Evolutionary conservation across 345 rosid species (phyloP), one percentile per base, ranked within the genome.

Genomic region (Eutrema yunnanense): DNA sequence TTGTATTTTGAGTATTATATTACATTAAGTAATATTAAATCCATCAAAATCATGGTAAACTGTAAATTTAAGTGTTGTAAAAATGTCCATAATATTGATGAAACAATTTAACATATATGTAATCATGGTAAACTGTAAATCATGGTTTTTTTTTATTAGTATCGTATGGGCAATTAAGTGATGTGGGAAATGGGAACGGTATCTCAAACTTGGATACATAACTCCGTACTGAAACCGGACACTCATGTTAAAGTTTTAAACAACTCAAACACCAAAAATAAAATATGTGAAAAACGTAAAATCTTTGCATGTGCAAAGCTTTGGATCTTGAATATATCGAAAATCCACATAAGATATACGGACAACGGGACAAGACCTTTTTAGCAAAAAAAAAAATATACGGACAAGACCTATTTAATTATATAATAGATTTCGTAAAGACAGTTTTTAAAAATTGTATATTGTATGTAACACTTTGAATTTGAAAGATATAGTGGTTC

Each of bases 201-300:
- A 37, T 66, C 72, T 66, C n/a, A 57, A 48, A 65, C 78, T 73
- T 66, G 72, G 78, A 16, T 73, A 65, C 72, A 48, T 49, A 66
- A 73, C 78, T 65, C 66, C 78, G 78, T 73, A 57, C 8, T 56
- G 44, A 57, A 57, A 49, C 67, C 72, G 72, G 53, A 65, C 30
- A 16, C 65, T 47, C 10, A 8, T 2, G 51, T 56, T 73, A 0
- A 38, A 57, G 61, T 30, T 57, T 58, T 44, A 43, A 13, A 30
- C 26, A 55, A 16, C 22, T 19, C 34, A 7, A 11, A 29, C 38
- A 30, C 36, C 27, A 51, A 1, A 40, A 22, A 3, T n/a, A 27
- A 52, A 27, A 62, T 30, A 63, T 46, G 37, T 72, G 38, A 62
- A n/a, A 43, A 11, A 46, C 50, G 16, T 65, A 19, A 56, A 38